A percentile compares a stretch with the other conserved stretches of the same genome.
Conservation (phyloP, 2,329 filamentous ascomycete species). For the Hypomyces perniciosus region DNA sequence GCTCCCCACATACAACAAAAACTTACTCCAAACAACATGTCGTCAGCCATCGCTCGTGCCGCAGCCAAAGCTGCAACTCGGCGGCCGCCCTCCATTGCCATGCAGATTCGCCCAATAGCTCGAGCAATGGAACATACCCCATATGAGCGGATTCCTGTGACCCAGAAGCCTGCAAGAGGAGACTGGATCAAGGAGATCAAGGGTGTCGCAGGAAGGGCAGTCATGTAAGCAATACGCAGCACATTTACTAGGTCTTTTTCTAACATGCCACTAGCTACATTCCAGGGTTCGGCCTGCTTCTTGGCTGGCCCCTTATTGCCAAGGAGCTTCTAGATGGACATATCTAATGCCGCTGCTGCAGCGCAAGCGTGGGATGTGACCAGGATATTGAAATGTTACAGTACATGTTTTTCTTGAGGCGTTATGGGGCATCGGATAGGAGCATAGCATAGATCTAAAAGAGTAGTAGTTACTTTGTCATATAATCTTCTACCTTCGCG, state of each 20-base stretch:
- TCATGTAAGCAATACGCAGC: conserved; percentile 2
- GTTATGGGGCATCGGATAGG: no score
- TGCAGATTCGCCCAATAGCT: conserved; percentile 6
- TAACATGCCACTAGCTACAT: conserved; percentile 6
- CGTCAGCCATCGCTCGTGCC: conserved; percentile 2
- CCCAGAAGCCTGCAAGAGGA: background rate
- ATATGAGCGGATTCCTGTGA: conserved; percentile 4
- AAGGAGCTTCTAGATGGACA: conserved; percentile 8
- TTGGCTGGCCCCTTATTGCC: conserved; percentile 3
- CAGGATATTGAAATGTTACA: background rate
- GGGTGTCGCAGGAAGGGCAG: background rate
- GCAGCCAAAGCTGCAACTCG: conserved; percentile 1
- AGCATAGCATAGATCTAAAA: no score
- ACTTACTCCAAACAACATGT: conserved; percentile 2
- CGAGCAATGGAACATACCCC: conserved; percentile 7
- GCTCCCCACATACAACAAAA: background rate
- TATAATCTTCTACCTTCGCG: no score
- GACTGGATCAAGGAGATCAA: conserved; percentile 6
- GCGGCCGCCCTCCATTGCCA: conserved; percentile 7
- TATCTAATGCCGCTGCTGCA: background rate
- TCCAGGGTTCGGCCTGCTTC: conserved; percentile 3
- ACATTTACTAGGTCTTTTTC: background rate
- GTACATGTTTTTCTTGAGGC: conserved; percentile 6
- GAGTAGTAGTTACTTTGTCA: no score
- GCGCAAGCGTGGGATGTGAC: background rate